These are phyloP conservation scores for Pseudogymnoascus pannorum DNA, from an alignment of 2,329 filamentous ascomycete species.

Conservation along the genomic window DNA sequence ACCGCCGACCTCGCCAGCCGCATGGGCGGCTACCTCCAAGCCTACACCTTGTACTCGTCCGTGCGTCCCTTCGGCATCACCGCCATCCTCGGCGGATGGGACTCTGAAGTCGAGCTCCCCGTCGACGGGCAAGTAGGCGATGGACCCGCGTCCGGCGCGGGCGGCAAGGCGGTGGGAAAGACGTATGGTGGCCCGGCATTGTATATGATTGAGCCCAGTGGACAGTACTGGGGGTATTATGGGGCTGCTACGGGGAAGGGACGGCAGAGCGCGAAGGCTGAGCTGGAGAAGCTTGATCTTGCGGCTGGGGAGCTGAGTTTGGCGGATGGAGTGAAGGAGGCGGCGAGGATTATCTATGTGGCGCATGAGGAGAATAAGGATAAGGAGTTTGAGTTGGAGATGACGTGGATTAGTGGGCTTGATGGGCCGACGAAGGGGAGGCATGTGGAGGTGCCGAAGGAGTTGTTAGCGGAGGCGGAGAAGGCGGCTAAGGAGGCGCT, in stretches of 20 bases:
- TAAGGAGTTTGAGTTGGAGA: constrained; percentile 98
- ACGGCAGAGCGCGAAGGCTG: constrained; percentile 91
- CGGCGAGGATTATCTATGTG: constrained; percentile 92
- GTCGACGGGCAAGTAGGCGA: constrained; percentile 87
- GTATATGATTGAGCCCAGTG: constrained; percentile 99
- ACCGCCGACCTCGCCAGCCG: constrained; percentile 81
- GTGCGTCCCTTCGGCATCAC: constrained; percentile 96
- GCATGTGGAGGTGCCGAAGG: constrained; percentile 89
- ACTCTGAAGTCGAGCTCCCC: constrained; percentile 74
- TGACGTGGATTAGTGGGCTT: constrained; percentile 90
- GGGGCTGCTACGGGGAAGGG: constrained; percentile 96
- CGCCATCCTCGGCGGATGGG: constrained; percentile 87
- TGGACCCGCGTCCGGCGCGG: constrained; percentile 71
- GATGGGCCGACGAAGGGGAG: constrained; percentile 86
- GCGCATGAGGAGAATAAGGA: constrained; percentile 99
- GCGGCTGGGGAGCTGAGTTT: constrained; percentile 68
- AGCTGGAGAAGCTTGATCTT: constrained; percentile 95
- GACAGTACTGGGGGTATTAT: constrained; percentile 98
- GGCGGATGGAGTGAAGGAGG: constrained; percentile 87
- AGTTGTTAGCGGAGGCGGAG: constrained; percentile 85
- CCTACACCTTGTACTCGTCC: constrained; percentile 94
- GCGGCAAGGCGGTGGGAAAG: constrained; percentile 70
- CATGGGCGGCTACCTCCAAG: constrained; percentile 94
- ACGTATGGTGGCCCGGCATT: constrained; percentile 84
- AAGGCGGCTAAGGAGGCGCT: constrained; percentile 83